Percentiles rank a stretch among this genome's conserved stretches.
Conservation (phyloP, 148 eudicot species). For the Talinum fruticosum region DNA sequence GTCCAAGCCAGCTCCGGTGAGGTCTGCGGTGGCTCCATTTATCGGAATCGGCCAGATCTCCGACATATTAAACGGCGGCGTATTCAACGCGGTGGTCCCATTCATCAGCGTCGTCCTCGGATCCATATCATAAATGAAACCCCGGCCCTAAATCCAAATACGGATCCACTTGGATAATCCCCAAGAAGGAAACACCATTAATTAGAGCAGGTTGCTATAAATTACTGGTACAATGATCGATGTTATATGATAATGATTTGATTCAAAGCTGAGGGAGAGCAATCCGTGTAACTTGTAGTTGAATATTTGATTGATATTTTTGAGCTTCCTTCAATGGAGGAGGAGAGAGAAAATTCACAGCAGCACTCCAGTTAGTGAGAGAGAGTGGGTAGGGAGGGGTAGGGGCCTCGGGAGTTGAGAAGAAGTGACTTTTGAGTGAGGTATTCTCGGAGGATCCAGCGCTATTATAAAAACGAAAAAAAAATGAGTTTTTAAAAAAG, state of each 20-base stretch:
- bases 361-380: not conserved
- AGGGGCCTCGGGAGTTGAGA: slow-evolving; percentile 40
- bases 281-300: not conserved
- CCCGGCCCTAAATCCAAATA: not conserved
- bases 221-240: not conserved
- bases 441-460: slow-evolving; percentile 47
- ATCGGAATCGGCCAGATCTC: slow-evolving; percentile 79
- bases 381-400: not conserved
- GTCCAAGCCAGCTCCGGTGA: not conserved
- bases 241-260: not conserved
- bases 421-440: slow-evolving; percentile 60
- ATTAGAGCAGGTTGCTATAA: not conserved
- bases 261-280: not conserved
- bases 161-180: not conserved
- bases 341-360: not conserved
- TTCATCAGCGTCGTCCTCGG: slow-evolving; percentile 35
- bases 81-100: slow-evolving; percentile 24
- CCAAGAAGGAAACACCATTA: not conserved
- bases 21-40: slow-evolving; percentile 12
- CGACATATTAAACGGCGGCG: slow-evolving; percentile 39
- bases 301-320: not conserved
- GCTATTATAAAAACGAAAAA: not conserved
- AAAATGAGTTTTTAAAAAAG: not conserved
- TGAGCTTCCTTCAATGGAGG: slow-evolving; percentile 8
- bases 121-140: slow-evolving; percentile 39